Evolutionary conservation across 1,139 yeast genomes (phyloP).

Genomic region (Insectozyma bohioensis): DNA sequence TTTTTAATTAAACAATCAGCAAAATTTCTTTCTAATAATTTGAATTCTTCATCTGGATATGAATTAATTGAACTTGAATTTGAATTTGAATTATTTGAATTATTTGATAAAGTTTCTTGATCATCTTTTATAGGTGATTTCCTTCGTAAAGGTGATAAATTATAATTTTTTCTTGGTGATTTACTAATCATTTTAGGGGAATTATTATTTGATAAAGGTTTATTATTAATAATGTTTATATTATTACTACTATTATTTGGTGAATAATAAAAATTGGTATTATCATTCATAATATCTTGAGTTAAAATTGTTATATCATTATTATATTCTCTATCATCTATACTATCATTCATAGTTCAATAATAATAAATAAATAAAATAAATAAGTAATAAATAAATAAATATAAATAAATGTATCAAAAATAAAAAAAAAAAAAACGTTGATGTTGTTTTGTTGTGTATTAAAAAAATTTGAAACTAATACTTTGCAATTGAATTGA

Average conservation of each 20-base stretch:
- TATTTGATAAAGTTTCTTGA: slow-evolving; percentile 1
- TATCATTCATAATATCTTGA: slow-evolving; percentile 6
- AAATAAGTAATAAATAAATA: too few relatives aligned
- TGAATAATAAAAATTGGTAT: slow-evolving; percentile 1
- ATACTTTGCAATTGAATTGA: too few relatives aligned
- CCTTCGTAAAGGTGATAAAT: slow-evolving; percentile 6
- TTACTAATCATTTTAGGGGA: slow-evolving; percentile 1
- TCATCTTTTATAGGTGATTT: slow-evolving; percentile 2
- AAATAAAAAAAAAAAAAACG: too few relatives aligned
- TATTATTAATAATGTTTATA: too few relatives aligned
- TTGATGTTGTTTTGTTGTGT: too few relatives aligned
- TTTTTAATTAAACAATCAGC: slow-evolving; percentile 27
- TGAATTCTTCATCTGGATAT: slow-evolving; percentile 15
- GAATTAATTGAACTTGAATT: too few relatives aligned
- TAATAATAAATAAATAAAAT: too few relatives aligned
- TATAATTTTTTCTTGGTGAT: slow-evolving; percentile 5
- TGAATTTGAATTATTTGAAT: slow-evolving; percentile 1
- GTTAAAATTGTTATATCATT: slow-evolving; percentile 9
- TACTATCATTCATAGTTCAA: slow-evolving; percentile 9
- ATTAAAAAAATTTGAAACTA: too few relatives aligned
- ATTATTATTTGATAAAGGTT: slow-evolving; percentile 7
- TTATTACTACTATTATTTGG: too few relatives aligned
- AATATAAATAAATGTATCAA: too few relatives aligned
- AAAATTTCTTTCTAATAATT: slow-evolving; percentile 25
- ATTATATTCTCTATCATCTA: slow-evolving; percentile 5